Evolutionary conservation across 1,284 basidiomycete genomes (phyloP).

Genomic region (Rhodotorula sp.): DNA sequence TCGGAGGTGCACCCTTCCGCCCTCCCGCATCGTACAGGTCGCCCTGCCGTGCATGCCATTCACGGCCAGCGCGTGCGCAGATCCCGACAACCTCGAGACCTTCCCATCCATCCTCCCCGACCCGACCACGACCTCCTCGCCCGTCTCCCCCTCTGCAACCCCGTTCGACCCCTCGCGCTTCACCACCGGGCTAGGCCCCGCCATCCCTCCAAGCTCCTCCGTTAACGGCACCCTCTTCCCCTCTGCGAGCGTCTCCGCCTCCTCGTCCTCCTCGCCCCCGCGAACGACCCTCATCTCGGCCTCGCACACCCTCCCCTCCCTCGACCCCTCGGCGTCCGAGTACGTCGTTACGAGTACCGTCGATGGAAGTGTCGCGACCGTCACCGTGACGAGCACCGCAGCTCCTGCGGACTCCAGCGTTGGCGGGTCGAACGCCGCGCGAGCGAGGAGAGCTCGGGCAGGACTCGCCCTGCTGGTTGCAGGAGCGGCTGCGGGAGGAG

Average conservation of each 20-base stretch:
- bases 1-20: background rate
- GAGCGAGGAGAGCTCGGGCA: no score
- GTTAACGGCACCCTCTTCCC: background rate
- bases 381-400: slow-evolving; percentile 15
- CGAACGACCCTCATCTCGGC: slow-evolving; percentile 26
- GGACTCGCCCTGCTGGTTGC: no score
- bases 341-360: slow-evolving; percentile 7
- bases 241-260: background rate
- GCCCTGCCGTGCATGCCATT: no score
- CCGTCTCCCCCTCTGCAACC: background rate
- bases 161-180: slow-evolving; percentile 10
- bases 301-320: background rate
- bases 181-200: slow-evolving; percentile 12
- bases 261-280: background rate
- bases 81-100: slow-evolving; percentile 21
- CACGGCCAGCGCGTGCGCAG: background rate
- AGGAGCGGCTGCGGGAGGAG: no score
- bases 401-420: background rate
- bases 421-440: background rate
- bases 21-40: background rate
- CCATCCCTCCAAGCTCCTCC: slow-evolving; percentile 5
- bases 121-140: background rate
- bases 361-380: slow-evolving; percentile 16
- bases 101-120: slow-evolving; percentile 25
- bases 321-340: background rate